phyloP scores from a whole-genome alignment of 2,329 filamentous ascomycete genomes.

The Paraphaeosphaeria minitans region DNA sequence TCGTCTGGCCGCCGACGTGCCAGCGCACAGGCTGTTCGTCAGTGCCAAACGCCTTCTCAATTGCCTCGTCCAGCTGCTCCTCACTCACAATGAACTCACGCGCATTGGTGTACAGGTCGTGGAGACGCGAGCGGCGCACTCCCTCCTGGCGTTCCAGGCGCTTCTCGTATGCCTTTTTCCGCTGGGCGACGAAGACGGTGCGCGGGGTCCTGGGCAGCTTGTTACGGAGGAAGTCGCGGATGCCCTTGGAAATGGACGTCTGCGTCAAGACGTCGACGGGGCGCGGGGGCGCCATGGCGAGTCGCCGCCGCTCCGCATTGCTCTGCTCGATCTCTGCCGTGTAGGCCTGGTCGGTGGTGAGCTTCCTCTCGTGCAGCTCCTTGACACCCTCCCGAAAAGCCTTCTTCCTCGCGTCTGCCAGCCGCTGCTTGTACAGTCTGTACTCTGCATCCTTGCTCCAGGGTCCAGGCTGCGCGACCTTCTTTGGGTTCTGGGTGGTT shows the following conservation, averaged over 20 bases:
- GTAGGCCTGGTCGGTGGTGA: constrained; percentile 28
- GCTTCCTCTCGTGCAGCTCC: constrained; percentile 63
- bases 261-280: constrained; percentile 59
- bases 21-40: constrained; percentile 54
- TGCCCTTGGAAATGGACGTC: constrained; percentile 35
- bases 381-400: constrained; percentile 74
- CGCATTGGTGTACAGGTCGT: constrained; percentile 89
- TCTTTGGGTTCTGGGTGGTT: constrained; percentile 61
- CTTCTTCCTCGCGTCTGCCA: constrained; percentile 73
- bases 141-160: constrained; percentile 60
- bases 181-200: constrained; percentile 32
- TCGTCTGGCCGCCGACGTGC: constrained; percentile 29
- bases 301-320: constrained; percentile 55
- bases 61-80: constrained; percentile 71
- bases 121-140: constrained; percentile 71
- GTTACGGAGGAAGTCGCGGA: constrained; percentile 43
- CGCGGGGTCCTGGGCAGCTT: constrained; percentile 32
- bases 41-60: constrained; percentile 77
- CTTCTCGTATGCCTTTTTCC: constrained; percentile 44
- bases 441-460: constrained; percentile 54
- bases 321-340: constrained; percentile 27
- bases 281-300: constrained; percentile 68
- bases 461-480: constrained; percentile 40
- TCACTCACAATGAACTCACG: constrained; percentile 85
- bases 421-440: constrained; percentile 69